phyloP scores from a whole-genome alignment of 2,329 filamentous ascomycete genomes.

The Mycogone perniciosa region DNA sequence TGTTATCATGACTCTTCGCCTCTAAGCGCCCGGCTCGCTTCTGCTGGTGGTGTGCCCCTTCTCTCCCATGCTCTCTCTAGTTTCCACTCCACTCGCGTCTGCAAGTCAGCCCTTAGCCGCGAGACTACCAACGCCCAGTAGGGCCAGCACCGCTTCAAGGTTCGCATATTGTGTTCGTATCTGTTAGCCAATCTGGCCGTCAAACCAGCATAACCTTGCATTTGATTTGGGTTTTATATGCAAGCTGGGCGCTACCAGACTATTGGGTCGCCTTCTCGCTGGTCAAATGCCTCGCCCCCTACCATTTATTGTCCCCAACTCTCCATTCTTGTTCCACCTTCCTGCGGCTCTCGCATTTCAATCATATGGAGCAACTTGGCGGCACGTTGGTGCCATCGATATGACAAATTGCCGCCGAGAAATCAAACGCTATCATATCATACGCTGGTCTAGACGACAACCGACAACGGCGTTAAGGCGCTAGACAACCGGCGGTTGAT shows the following conservation, averaged over 20 bases:
- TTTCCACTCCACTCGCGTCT: constrained; percentile 15
- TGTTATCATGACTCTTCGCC: constrained; percentile 13
- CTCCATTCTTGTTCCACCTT: neutral
- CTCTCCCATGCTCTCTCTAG: constrained; percentile 10
- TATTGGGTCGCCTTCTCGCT: constrained; percentile 19
- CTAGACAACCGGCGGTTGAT: constrained; percentile 15
- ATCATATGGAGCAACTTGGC: neutral
- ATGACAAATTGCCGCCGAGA: neutral
- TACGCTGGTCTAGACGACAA: neutral
- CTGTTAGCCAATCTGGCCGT: neutral
- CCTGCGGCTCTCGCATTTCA: neutral
- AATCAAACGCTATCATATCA: constrained; percentile 6
- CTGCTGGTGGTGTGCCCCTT: neutral
- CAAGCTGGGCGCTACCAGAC: constrained; percentile 26
- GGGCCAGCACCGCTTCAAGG: neutral
- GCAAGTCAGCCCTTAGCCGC: constrained; percentile 12
- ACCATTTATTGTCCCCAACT: neutral
- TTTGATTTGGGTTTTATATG: constrained; percentile 14
- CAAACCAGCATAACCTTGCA: neutral
- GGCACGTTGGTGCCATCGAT: neutral
- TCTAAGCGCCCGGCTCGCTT: constrained; percentile 21
- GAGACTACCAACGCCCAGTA: constrained; percentile 3
- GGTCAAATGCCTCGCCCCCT: neutral
- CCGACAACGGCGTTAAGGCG: constrained; percentile 16
- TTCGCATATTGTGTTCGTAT: neutral